phyloP scores from a whole-genome alignment of 1,284 basidiomycete species.

The Neonothopanus nambi region DNA sequence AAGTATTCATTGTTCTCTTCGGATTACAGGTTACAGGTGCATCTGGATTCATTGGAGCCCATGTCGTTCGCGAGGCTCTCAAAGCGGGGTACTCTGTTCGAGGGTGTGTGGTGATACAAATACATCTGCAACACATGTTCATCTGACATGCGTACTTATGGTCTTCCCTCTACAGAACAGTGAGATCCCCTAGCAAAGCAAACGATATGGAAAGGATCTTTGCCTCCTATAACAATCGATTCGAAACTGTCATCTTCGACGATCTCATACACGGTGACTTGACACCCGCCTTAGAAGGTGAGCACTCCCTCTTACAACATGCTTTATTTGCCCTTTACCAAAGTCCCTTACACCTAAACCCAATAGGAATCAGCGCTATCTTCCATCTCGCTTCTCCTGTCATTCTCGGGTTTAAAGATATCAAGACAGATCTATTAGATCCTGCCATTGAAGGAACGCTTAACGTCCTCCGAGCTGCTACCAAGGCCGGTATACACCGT shows the following conservation, averaged over 20 bases:
- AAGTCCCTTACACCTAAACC: background rate
- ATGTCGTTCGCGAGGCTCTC: constrained; percentile 24
- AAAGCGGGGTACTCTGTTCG: constrained; percentile 24
- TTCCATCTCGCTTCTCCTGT: constrained; percentile 23
- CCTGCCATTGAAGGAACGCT: constrained; percentile 27
- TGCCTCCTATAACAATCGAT: constrained; percentile 12
- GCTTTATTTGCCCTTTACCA: no score
- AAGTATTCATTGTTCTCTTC: no score
- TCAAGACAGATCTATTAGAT: constrained; percentile 16
- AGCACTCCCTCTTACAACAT: no score
- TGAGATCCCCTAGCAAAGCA: constrained; percentile 16
- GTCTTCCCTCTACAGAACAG: constrained; percentile 13
- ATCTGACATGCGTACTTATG: background rate
- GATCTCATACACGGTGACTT: constrained; percentile 20
- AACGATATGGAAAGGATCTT: constrained; percentile 13
- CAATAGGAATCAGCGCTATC: constrained; percentile 18
- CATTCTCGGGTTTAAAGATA: background rate
- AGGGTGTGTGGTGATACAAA: constrained; percentile 26
- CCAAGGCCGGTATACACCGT: constrained; percentile 26
- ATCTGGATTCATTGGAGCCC: constrained; percentile 26
- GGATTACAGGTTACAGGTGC: constrained; percentile 24
- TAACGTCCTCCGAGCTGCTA: constrained; percentile 29
- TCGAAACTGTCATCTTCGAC: constrained; percentile 22
- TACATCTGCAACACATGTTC: background rate
- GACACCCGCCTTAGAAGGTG: constrained; percentile 19